phyloP scores from a whole-genome alignment of 2,329 filamentous ascomycete species.

The Trichoderma sp. region DNA sequence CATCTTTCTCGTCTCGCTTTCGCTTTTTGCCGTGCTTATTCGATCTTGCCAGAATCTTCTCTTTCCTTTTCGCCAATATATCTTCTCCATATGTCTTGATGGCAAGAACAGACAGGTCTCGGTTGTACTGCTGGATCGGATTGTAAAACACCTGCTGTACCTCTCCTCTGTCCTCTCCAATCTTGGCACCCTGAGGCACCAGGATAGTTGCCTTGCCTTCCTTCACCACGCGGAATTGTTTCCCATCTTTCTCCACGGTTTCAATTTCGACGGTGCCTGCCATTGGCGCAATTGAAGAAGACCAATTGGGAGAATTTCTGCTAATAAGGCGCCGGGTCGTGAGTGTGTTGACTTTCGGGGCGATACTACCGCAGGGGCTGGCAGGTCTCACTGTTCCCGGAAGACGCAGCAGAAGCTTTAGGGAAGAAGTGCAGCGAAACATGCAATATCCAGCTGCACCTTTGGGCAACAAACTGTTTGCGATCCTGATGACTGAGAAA shows the following conservation, averaged over 20 bases:
- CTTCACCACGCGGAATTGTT: conserved; percentile 53
- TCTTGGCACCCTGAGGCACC: conserved; percentile 49
- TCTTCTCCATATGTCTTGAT: conserved; percentile 87
- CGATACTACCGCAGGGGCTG: neutral
- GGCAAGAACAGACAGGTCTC: conserved; percentile 88
- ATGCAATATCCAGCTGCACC: conserved; percentile 23
- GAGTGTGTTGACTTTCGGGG: neutral
- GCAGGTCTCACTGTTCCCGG: conserved; percentile 10
- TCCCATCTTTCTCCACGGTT: conserved; percentile 42
- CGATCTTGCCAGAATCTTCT: conserved; percentile 43
- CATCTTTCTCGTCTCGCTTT: conserved; percentile 45
- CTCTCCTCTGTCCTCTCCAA: conserved; percentile 56
- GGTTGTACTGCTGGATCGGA: conserved; percentile 98
- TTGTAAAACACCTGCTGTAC: conserved; percentile 94
- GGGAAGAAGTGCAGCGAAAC: conserved; percentile 19
- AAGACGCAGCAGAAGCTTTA: conserved; percentile 26
- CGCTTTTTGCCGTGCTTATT: conserved; percentile 48
- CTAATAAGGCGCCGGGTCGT: neutral
- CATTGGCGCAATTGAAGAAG: conserved; percentile 23
- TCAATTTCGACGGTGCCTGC: conserved; percentile 26
- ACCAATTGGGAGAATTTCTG: neutral
- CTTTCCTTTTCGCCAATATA: conserved; percentile 47
- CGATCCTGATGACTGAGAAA: neutral
- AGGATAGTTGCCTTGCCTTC: conserved; percentile 61
- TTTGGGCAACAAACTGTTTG: neutral